These are phyloP conservation scores for Harrya chromipes DNA, from an alignment of 768 basidiomycete genomes.

Conservation along the genomic window DNA sequence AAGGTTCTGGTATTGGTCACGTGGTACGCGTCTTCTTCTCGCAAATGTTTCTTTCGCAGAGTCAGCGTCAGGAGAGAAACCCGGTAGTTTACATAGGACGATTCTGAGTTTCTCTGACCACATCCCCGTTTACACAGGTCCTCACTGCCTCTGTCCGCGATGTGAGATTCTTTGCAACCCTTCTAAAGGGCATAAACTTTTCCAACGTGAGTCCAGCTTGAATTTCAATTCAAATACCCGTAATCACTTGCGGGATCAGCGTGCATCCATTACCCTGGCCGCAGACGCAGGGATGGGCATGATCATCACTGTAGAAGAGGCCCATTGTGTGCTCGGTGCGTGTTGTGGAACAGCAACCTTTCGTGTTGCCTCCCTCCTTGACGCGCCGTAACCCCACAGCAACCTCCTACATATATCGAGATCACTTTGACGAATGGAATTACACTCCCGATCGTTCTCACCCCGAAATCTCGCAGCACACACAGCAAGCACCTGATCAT, in stretches of 20 bases:
- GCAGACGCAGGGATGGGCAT: constrained; percentile 67
- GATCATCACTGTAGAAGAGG: constrained; percentile 81
- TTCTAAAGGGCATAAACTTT: constrained; percentile 83
- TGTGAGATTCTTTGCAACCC: constrained; percentile 72
- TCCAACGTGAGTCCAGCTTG: constrained; percentile 53
- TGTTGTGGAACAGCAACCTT: constrained; percentile 7
- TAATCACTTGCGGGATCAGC: constrained; percentile 38
- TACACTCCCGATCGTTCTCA: constrained; percentile 48
- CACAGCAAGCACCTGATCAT: constrained; percentile 10
- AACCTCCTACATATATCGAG: constrained; percentile 75
- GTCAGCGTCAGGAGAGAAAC: constrained; percentile 18
- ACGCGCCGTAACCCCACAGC: constrained; percentile 41
- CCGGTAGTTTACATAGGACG: constrained; percentile 16
- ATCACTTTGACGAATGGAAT: constrained; percentile 76
- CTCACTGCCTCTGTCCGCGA: constrained; percentile 73
- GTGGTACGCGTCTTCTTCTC: too few relatives aligned
- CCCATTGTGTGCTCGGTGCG: constrained; percentile 74
- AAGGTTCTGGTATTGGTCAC: too few relatives aligned
- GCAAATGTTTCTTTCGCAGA: constrained; percentile 14
- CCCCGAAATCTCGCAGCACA: constrained; percentile 21
- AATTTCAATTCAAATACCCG: constrained; percentile 8
- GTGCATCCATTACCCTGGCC: constrained; percentile 72
- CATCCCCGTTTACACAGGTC: constrained; percentile 35
- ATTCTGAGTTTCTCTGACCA: constrained; percentile 3
- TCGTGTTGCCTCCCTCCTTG: constrained; percentile 2